Evolutionary conservation across 306 rosid species (phyloP).

Genomic region (Trifolium fragiferum): DNA sequence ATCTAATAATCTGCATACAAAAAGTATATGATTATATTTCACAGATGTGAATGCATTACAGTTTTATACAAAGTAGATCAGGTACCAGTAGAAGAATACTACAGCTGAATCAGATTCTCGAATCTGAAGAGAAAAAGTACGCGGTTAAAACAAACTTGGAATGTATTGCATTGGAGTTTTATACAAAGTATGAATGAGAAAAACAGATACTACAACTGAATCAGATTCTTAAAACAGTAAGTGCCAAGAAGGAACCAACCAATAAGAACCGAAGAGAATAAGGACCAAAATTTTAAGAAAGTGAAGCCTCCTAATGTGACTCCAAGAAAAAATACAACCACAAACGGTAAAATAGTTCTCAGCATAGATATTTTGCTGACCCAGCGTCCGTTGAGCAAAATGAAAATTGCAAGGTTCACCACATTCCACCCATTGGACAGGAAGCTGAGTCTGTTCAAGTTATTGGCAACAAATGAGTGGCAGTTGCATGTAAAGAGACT

Average conservation of each 20-base stretch:
- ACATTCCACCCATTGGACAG: conserved; percentile 88
- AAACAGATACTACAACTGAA: conserved; percentile 67
- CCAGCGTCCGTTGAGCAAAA: conserved; percentile 86
- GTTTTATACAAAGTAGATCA: conserved; percentile 35
- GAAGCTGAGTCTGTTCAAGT: conserved; percentile 76
- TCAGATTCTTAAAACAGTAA: conserved; percentile 74
- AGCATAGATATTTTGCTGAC: conserved; percentile 68
- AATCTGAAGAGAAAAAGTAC: conserved; percentile 37
- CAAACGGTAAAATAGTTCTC: conserved; percentile 71
- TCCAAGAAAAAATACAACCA: conserved; percentile 65
- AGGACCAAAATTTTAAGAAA: conserved; percentile 65
- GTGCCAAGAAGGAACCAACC: conserved; percentile 95
- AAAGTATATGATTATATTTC: background rate
- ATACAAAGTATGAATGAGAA: conserved; percentile 34
- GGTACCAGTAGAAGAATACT: conserved; percentile 28
- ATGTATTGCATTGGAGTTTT: conserved; percentile 33
- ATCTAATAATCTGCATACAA: conserved; percentile 10
- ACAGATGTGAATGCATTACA: conserved; percentile 27
- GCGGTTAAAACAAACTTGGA: background rate
- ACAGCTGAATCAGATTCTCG: conserved; percentile 72
- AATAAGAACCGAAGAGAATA: conserved; percentile 64
- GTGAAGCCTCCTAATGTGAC: conserved; percentile 68
- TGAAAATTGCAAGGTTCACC: conserved; percentile 87
- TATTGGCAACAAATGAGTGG: conserved; percentile 93
- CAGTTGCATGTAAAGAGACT: conserved; percentile 90